Base-by-base conservation (phyloP, 2,329 filamentous ascomycete genomes). In the Cladosporium halotolerans region DNA sequence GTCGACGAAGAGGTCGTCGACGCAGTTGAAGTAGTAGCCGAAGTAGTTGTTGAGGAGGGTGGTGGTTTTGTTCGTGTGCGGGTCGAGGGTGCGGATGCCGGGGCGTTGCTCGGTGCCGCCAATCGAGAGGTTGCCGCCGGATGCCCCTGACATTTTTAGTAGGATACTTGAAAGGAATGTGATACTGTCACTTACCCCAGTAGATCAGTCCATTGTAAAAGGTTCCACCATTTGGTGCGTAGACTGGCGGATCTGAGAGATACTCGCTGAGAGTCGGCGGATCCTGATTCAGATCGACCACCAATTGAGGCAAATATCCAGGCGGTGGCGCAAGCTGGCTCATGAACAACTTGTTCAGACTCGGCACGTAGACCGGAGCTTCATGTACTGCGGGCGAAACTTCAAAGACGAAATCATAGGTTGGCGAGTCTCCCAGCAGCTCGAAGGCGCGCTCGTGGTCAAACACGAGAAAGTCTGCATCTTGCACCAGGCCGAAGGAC, bases 41-140 rank as follows among this genome's bases (percentile, higher is more conserved):
- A 72, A 73, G 62, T 71, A 78, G 58, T 72, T 75, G 54, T 74
- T 76, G 13, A 78, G 56, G 18, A 79, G 62, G 4, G 65, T 67
- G 6, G 62, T 63, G 4, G 72, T 71, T 9, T 66, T 62, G 61
- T 72, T 72, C 2, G 74, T 77, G 4, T 64, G 63, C 1, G 70
- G 74, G 56, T 76, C 73, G n/a, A 77, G 66, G 4, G 68, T 71
- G 6, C 72, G 66, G 45, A 77, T 68, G 2, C 68, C 69, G 0
- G 71, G 67, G 39, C 71, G 67, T 55, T 75, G 68, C 59, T 72
- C 66, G 4, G 57, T 62, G 31, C 70, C 69, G 18, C 63, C 65
- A 39, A 72, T 64, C 28, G 63, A 68, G 38, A 64, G 60, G 57
- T 69, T 72, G 32, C 69, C 67, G 13, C 72, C 71, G 3, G 66